Evolutionary conservation across 345 rosid genomes (phyloP).

Genomic region (Rhodamnia rubescens): DNA sequence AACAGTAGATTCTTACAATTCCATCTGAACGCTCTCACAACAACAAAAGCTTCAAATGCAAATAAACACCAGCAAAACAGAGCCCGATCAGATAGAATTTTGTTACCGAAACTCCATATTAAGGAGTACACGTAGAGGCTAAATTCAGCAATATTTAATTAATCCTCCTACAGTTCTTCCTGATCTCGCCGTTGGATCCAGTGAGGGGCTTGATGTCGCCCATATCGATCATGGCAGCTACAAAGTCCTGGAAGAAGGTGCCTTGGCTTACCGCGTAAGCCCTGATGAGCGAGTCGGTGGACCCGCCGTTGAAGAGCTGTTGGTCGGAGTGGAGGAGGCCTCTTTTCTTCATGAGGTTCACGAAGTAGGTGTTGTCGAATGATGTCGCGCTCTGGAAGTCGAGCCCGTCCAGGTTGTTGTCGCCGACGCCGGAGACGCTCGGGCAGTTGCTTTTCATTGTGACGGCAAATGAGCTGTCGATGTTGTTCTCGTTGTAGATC

Average conservation of each 20-base stretch:
- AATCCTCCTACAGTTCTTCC: neutral
- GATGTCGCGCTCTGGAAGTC: slow-evolving; percentile 39
- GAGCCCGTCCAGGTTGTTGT: slow-evolving; percentile 18
- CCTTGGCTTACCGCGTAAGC: slow-evolving; percentile 23
- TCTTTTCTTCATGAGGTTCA: slow-evolving; percentile 33
- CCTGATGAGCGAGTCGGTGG: slow-evolving; percentile 27
- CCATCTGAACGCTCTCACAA: neutral
- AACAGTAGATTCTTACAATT: neutral
- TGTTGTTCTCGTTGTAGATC: slow-evolving; percentile 35
- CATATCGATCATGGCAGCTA: slow-evolving; percentile 2
- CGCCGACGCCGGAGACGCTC: slow-evolving; percentile 6
- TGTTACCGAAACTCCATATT: neutral
- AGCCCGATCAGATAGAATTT: neutral
- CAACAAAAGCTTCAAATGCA: neutral
- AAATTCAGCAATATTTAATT: neutral
- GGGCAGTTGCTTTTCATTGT: slow-evolving; percentile 33
- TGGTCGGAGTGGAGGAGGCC: slow-evolving; percentile 52
- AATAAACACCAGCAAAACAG: neutral
- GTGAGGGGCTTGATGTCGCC: slow-evolving; percentile 2
- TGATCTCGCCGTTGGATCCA: neutral
- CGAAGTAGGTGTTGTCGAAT: slow-evolving; percentile 46
- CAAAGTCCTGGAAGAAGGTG: slow-evolving; percentile 7
- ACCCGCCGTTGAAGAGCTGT: slow-evolving; percentile 29
- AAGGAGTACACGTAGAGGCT: neutral
- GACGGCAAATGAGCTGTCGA: slow-evolving; percentile 26